Conservation (phyloP, 306 rosid species). For the Vachellia pachyceras region DNA sequence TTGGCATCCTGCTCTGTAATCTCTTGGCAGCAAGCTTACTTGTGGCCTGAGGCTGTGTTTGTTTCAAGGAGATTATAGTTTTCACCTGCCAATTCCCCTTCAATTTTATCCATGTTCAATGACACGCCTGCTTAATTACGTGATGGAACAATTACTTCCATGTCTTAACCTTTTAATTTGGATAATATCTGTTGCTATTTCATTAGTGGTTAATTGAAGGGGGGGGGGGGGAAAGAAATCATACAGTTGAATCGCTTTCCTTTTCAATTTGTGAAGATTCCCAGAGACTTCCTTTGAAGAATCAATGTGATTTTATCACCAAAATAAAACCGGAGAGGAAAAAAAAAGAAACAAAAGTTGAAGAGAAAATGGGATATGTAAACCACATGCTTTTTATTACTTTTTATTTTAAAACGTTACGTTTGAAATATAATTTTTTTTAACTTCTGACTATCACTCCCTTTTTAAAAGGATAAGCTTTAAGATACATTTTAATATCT, state of each 20-base stretch:
- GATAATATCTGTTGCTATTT: background rate
- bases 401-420: too few species aligned
- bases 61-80: conserved; percentile 17
- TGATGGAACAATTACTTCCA: background rate
- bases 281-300: background rate
- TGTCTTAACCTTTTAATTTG: background rate
- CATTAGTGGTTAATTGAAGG: background rate
- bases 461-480: too few species aligned
- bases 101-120: conserved; percentile 15
- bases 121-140: conserved; percentile 8
- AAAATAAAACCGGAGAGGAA: background rate
- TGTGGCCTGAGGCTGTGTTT: conserved; percentile 27
- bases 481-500: too few species aligned
- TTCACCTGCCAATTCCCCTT: conserved; percentile 19
- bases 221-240: background rate
- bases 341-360: too few species aligned
- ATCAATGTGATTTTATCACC: background rate
- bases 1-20: conserved; percentile 38
- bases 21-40: conserved; percentile 33
- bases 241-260: background rate
- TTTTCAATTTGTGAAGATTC: background rate
- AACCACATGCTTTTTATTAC: too few species aligned
- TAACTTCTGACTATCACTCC: too few species aligned
- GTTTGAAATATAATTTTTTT: too few species aligned
- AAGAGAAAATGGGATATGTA: too few species aligned